Conservation (phyloP, 2,329 filamentous ascomycete genomes). For the Colletotrichum tropicale region DNA sequence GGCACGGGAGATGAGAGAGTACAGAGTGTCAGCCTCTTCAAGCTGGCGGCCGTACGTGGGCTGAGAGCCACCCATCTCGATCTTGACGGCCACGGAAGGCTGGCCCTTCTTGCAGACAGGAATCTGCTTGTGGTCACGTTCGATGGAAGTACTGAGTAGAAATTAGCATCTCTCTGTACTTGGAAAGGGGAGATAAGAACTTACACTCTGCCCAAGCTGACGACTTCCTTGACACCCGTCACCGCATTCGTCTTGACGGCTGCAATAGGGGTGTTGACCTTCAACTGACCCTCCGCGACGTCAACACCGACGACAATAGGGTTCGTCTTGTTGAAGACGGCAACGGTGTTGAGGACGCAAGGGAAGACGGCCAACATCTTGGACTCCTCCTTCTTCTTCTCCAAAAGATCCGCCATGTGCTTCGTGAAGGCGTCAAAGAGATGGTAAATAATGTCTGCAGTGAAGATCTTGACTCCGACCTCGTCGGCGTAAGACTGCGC, state of each 20-base stretch:
- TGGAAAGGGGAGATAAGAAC: slow-evolving; percentile 39
- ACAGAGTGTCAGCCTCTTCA: slow-evolving; percentile 87
- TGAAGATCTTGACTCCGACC: slow-evolving; percentile 96
- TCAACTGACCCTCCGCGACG: slow-evolving; percentile 87
- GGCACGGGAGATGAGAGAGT: slow-evolving; percentile 83
- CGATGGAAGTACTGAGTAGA: slow-evolving; percentile 79
- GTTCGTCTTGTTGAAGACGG: slow-evolving; percentile 97
- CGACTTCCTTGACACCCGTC: slow-evolving; percentile 82
- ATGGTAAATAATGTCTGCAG: slow-evolving; percentile 98
- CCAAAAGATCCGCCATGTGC: slow-evolving; percentile 86
- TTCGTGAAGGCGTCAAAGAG: slow-evolving; percentile 96
- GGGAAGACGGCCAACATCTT: slow-evolving; percentile 98
- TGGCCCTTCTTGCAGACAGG: slow-evolving; percentile 92
- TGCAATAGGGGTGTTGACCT: slow-evolving; percentile 87
- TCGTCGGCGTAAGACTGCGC: slow-evolving; percentile 90
- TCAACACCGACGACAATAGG: slow-evolving; percentile 97
- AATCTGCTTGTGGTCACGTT: slow-evolving; percentile 96
- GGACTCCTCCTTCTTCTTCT: slow-evolving; percentile 94
- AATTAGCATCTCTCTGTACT: slow-evolving; percentile 22
- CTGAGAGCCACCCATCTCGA: slow-evolving; percentile 91
- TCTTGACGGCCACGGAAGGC: slow-evolving; percentile 97
- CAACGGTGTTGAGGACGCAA: slow-evolving; percentile 86
- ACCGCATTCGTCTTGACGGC: slow-evolving; percentile 82
- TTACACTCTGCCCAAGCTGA: slow-evolving; percentile 91
- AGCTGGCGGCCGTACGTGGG: slow-evolving; percentile 94